Evolutionary conservation across 768 basidiomycete genomes (phyloP).

Genomic region (Lentinula aciculospora): DNA sequence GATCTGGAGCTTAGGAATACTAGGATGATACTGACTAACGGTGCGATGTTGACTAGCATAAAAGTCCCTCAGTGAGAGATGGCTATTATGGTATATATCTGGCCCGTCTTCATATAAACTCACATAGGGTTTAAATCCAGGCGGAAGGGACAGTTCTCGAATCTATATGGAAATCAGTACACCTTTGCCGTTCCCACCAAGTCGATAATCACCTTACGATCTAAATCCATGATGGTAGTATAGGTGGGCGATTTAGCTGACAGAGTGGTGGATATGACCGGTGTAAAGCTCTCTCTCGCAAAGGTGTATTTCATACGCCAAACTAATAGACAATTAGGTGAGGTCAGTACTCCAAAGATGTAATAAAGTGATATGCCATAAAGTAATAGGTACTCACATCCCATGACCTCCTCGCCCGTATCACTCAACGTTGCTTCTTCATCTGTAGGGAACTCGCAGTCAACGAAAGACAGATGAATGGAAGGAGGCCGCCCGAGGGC

Average conservation of each 20-base stretch:
- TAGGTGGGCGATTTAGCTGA: slow-evolving; percentile 42
- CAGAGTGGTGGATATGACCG: slow-evolving; percentile 43
- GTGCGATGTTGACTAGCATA: slow-evolving; percentile 53
- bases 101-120: slow-evolving; percentile 40
- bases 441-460: slow-evolving; percentile 46
- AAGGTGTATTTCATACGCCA: slow-evolving; percentile 56
- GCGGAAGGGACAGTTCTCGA: slow-evolving; percentile 39
- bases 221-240: slow-evolving; percentile 41
- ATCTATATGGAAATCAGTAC: slow-evolving; percentile 16
- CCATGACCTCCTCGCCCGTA: slow-evolving; percentile 37
- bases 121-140: slow-evolving; percentile 40
- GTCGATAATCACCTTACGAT: slow-evolving; percentile 33
- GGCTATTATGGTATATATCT: slow-evolving; percentile 42
- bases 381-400: slow-evolving; percentile 34
- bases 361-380: neutral
- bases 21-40: slow-evolving; percentile 39
- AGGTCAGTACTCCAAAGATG: neutral
- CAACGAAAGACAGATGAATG: slow-evolving; percentile 29
- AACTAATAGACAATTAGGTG: slow-evolving; percentile 37
- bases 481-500: slow-evolving; percentile 35
- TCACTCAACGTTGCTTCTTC: slow-evolving; percentile 42
- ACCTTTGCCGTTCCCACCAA: too few relatives aligned
- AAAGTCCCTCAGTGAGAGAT: slow-evolving; percentile 46
- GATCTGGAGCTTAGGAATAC: neutral
- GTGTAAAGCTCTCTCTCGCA: slow-evolving; percentile 41